These are phyloP conservation scores for Erigeron canadensis DNA, from an alignment of 129 eudicot genomes.

Conservation along the genomic window DNA sequence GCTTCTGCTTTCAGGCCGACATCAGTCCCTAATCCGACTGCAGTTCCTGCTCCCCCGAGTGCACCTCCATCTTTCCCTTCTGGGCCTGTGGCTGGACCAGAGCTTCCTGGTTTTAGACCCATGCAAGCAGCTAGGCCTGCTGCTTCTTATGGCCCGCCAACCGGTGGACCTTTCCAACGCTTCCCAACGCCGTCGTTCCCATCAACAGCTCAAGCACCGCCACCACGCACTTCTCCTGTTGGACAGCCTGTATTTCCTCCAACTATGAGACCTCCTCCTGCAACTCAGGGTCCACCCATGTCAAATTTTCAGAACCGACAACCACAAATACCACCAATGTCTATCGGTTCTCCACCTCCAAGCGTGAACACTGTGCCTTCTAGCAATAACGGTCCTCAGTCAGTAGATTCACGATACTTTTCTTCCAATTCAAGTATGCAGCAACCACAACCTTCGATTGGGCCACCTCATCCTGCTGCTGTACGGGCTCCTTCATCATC, in stretches of 20 bases:
- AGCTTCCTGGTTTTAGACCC: constrained; percentile 50
- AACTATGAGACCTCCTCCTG: constrained; percentile 46
- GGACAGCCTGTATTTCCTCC: constrained; percentile 54
- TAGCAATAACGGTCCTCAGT: constrained; percentile 32
- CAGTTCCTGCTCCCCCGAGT: constrained; percentile 32
- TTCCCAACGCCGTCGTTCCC: constrained; percentile 57
- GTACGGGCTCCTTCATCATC: constrained; percentile 42
- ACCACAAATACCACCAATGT: constrained; percentile 45
- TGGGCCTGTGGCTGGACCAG: constrained; percentile 49
- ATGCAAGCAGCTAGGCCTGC: constrained; percentile 46
- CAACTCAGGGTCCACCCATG: constrained; percentile 33
- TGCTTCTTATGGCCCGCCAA: constrained; percentile 61
- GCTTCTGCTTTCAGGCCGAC: constrained; percentile 60
- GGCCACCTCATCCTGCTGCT: constrained; percentile 51
- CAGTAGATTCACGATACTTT: constrained; percentile 38
- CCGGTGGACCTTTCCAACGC: constrained; percentile 61
- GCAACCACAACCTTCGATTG: constrained; percentile 46
- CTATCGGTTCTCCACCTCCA: constrained; percentile 66
- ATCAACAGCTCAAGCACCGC: constrained; percentile 42
- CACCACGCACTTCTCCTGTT: constrained; percentile 38
- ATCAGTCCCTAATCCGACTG: constrained; percentile 30
- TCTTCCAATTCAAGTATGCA: constrained; percentile 27
- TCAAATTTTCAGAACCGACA: constrained; percentile 38
- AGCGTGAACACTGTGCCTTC: constrained; percentile 43
- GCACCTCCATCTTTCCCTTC: constrained; percentile 48